These are phyloP conservation scores for Penicillium thymicola DNA, from an alignment of 2,329 filamentous ascomycete species.

Conservation along the genomic window DNA sequence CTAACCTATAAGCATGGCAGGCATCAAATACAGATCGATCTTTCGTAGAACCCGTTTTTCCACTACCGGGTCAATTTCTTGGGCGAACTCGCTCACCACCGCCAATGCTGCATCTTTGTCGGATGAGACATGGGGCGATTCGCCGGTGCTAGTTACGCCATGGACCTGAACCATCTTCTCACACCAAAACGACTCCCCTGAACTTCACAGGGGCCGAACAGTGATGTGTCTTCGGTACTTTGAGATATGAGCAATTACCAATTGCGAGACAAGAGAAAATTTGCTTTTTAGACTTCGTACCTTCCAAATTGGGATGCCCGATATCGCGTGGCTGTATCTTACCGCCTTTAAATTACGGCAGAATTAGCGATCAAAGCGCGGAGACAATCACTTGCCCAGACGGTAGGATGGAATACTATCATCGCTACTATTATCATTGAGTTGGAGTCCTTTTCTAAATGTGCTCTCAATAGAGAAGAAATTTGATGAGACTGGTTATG, in stretches of 20 bases:
- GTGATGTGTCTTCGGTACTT: neutral
- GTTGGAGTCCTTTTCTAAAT: neutral
- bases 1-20: constrained; percentile 60
- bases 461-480: neutral
- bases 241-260: neutral
- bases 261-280: constrained; percentile 8
- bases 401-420: neutral
- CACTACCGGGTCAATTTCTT: constrained; percentile 52
- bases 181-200: neutral
- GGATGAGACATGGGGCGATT: constrained; percentile 1
- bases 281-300: constrained; percentile 14
- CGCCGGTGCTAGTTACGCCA: constrained; percentile 11
- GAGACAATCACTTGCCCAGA: neutral
- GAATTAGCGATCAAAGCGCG: constrained; percentile 7
- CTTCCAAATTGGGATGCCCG: constrained; percentile 17
- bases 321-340: constrained; percentile 11
- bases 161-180: constrained; percentile 23
- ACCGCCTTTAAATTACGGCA: constrained; percentile 16
- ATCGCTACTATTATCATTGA: neutral
- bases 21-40: constrained; percentile 66
- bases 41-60: constrained; percentile 60
- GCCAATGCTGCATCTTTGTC: constrained; percentile 57
- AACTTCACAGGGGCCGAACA: neutral
- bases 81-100: constrained; percentile 54
- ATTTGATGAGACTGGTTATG: neutral